Percentiles rank a stretch among this genome's conserved stretches.
Evolutionary conservation across 2,329 filamentous ascomycete genomes (phyloP).

Genomic region (Pezicula neosporulosa): DNA sequence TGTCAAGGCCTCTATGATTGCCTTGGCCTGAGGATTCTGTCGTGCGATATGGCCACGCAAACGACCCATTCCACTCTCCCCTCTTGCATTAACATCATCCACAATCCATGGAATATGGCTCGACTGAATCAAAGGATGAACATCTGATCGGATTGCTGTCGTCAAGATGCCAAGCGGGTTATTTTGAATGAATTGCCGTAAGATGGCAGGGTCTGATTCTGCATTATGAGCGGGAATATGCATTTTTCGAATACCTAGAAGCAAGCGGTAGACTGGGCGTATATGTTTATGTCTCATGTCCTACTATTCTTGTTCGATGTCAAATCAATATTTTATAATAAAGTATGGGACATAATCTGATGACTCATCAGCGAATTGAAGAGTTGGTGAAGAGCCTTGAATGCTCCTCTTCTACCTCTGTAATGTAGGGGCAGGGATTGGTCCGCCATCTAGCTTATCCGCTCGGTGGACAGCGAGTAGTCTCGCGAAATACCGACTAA

Average conservation of each 20-base stretch:
- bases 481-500: too few species aligned
- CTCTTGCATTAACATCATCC: slow-evolving; percentile 39
- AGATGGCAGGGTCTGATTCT: slow-evolving; percentile 8
- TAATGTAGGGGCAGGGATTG: too few species aligned
- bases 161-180: slow-evolving; percentile 62
- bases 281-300: too few species aligned
- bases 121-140: slow-evolving; percentile 49
- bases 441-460: too few species aligned
- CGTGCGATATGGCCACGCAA: slow-evolving; percentile 61
- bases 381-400: too few species aligned
- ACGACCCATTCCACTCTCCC: slow-evolving; percentile 21
- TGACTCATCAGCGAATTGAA: too few species aligned
- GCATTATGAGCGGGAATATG: background rate
- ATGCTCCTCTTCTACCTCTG: too few species aligned
- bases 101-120: slow-evolving; percentile 60
- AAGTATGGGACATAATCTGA: too few species aligned
- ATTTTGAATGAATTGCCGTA: slow-evolving; percentile 53
- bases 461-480: too few species aligned
- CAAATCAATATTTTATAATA: too few species aligned
- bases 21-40: slow-evolving; percentile 61
- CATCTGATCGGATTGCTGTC: slow-evolving; percentile 51
- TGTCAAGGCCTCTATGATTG: slow-evolving; percentile 46
- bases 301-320: too few species aligned
- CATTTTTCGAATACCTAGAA: background rate
- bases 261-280: too few species aligned